Evolutionary conservation across 805 yeast genomes (phyloP), one percentile per base, ranked within the genome.

Genomic region (Wickerhamiella alocasiicola): DNA sequence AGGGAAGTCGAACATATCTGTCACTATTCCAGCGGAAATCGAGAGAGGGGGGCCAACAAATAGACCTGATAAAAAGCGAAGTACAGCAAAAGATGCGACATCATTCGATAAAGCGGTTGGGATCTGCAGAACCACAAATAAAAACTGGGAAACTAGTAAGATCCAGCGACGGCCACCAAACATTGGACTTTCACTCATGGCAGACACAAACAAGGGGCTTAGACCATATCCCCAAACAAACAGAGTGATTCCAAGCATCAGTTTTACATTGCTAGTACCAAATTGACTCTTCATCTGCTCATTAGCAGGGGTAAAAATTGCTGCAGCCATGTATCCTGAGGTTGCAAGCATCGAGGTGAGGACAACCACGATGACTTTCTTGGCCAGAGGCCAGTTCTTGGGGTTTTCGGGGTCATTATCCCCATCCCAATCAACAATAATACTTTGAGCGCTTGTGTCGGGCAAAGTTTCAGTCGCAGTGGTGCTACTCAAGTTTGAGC

Each of bases 161-260:
- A 71, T 60, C 25, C 63, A 60, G 33, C 67, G 66, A 45, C 79
- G 61, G 4, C 78, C 78, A 4, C 56, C 53, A 11, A 33, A 33
- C 29, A 71, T 68, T 1, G 54, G 52, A 43, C 67, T 44, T 53
- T 75, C 81, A 5, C 76, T 66, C 51, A 75, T 50, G 3, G 81
- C 79, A 0, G 76, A 64, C 32, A 71, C 68, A 6, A 72, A 47
- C 59, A 74, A 56, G 1, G 78, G 76, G 2, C 78, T 78, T 18
- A 72, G 31, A 30, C 77, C 82, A 50, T 74, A 74, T 3, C 79
- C 81, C n/a, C n/a, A n/a, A n/a, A n/a, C n/a, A n/a, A n/a, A n/a
- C n/a, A n/a, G n/a, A n/a, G n/a, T n/a, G n/a, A 76, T 56, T 1
- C 77, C 76, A 25, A 76, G 56, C 2, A 68, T 59, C 0, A 76